Evolutionary conservation across 208 protist genomes (phyloP).

Genomic region (Trypanosoma congolense): DNA sequence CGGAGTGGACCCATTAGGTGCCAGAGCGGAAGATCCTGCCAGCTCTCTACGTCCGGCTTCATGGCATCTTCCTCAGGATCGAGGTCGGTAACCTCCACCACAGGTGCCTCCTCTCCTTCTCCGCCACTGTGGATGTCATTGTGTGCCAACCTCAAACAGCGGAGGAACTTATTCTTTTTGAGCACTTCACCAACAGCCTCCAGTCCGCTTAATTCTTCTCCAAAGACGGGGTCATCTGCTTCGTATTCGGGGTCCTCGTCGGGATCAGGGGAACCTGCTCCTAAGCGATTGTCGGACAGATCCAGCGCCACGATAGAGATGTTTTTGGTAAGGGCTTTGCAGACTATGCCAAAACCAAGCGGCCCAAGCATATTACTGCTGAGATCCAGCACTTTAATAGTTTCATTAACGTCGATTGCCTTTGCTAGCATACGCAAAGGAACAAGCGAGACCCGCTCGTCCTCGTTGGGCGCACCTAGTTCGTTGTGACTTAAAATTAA

Average conservation of each 20-base stretch:
- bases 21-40: conserved; percentile 76
- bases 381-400: conserved; percentile 74
- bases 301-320: conserved; percentile 65
- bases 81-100: conserved; percentile 27
- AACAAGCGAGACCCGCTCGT: conserved; percentile 32
- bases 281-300: conserved; percentile 62
- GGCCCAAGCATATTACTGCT: conserved; percentile 66
- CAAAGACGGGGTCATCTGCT: conserved; percentile 77
- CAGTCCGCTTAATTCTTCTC: conserved; percentile 62
- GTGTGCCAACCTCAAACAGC: conserved; percentile 52
- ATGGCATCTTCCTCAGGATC: conserved; percentile 37
- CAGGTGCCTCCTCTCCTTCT: conserved; percentile 40
- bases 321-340: conserved; percentile 85
- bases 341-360: conserved; percentile 75
- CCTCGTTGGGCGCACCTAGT: conserved; percentile 30
- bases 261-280: conserved; percentile 39
- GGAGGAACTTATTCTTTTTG: conserved; percentile 90
- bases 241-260: conserved; percentile 69
- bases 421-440: conserved; percentile 51
- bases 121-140: conserved; percentile 83
- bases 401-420: conserved; percentile 73
- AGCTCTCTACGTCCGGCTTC: conserved; percentile 30
- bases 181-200: conserved; percentile 82
- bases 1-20: conserved; percentile 60
- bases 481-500: conserved; percentile 39